These are phyloP conservation scores for Trichothecium roseum DNA, from an alignment of 2,329 filamentous ascomycete species.

Conservation along the genomic window DNA sequence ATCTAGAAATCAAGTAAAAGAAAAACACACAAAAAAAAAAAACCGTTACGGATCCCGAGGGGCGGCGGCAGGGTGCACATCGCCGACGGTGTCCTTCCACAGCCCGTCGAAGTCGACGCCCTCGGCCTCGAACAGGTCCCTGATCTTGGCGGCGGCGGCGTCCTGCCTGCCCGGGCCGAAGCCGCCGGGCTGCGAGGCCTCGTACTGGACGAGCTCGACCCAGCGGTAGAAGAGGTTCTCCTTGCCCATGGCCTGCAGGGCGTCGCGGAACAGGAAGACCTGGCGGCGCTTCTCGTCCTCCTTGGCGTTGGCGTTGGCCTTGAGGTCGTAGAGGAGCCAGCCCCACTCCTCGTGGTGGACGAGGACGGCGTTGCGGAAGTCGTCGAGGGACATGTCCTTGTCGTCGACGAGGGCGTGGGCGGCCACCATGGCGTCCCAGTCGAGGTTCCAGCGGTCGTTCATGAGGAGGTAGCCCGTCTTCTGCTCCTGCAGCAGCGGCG, in stretches of 20 bases:
- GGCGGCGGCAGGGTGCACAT: slow-evolving; percentile 5
- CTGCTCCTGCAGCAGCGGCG: slow-evolving; percentile 51
- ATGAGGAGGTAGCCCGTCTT: slow-evolving; percentile 87
- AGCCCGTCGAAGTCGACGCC: slow-evolving; percentile 76
- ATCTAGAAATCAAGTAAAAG: too few species aligned
- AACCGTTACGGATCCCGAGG: too few species aligned
- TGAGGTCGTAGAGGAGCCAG: slow-evolving; percentile 53
- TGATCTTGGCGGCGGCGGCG: slow-evolving; percentile 62
- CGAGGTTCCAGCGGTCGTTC: slow-evolving; percentile 77
- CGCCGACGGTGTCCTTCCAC: slow-evolving; percentile 54
- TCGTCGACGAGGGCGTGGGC: slow-evolving; percentile 61
- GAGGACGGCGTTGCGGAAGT: slow-evolving; percentile 61
- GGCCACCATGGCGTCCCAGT: slow-evolving; percentile 70
- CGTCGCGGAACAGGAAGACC: slow-evolving; percentile 71
- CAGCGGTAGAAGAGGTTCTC: slow-evolving; percentile 85
- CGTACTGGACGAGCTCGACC: slow-evolving; percentile 87
- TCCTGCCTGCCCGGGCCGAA: slow-evolving; percentile 68
- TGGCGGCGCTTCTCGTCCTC: slow-evolving; percentile 60
- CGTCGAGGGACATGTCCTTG: slow-evolving; percentile 49
- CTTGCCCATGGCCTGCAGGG: slow-evolving; percentile 65
- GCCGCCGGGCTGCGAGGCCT: slow-evolving; percentile 67
- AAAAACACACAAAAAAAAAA: too few species aligned
- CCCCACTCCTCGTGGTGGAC: slow-evolving; percentile 57
- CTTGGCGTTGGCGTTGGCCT: slow-evolving; percentile 32
- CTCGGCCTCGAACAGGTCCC: slow-evolving; percentile 62